Percentiles rank a stretch among this genome's conserved stretches.
phyloP scores from a whole-genome alignment of 2,329 filamentous ascomycete species.

The Colletotrichum abscissum region DNA sequence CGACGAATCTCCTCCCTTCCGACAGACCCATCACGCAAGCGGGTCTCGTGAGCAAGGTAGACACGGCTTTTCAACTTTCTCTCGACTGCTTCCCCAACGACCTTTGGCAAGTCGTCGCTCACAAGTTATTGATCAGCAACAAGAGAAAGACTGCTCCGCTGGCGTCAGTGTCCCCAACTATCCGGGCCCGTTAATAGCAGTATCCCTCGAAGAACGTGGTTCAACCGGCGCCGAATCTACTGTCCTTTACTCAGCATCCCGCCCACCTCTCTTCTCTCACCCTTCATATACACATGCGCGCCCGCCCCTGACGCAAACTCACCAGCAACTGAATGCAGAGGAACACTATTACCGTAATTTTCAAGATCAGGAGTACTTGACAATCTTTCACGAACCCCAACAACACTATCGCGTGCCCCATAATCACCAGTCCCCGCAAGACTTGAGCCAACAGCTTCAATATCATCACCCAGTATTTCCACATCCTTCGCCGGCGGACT shows the following conservation, averaged over 20 bases:
- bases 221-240: background rate
- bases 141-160: background rate
- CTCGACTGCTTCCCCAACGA: background rate
- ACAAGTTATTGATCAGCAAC: conserved; percentile 6
- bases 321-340: background rate
- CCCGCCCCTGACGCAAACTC: background rate
- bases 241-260: background rate
- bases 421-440: background rate
- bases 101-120: background rate
- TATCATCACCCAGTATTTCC: background rate
- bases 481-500: background rate
- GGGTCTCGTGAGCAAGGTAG: background rate
- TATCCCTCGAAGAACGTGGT: background rate
- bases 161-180: background rate
- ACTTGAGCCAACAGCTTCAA: background rate
- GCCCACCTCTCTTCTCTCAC: background rate
- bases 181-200: background rate
- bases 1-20: conserved; percentile 14
- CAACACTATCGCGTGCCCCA: background rate
- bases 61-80: background rate
- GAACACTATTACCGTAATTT: background rate
- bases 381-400: background rate
- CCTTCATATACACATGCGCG: conserved; percentile 1
- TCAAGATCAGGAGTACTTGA: background rate
- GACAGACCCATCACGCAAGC: background rate